Evolutionary conservation across 2,329 filamentous ascomycete species (phyloP).

Genomic region (Fusarium setosum): DNA sequence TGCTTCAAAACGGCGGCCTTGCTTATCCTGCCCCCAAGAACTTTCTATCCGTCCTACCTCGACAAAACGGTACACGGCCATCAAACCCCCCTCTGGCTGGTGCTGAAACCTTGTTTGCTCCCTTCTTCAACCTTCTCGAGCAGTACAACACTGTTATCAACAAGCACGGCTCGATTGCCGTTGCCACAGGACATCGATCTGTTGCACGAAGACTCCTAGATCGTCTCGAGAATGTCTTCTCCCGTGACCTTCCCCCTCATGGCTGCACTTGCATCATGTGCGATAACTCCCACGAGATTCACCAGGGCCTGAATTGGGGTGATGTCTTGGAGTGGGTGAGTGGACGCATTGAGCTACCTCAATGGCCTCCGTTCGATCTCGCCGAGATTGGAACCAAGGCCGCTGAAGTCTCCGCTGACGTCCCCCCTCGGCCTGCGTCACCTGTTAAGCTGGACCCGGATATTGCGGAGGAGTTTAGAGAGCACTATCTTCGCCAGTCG

Average conservation of each 20-base stretch:
- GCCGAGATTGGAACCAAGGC: constrained; percentile 71
- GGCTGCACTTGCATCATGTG: constrained; percentile 91
- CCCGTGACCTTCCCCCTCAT: constrained; percentile 87
- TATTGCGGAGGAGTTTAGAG: constrained; percentile 91
- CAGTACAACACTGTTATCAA: constrained; percentile 86
- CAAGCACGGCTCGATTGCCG: constrained; percentile 89
- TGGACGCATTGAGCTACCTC: constrained; percentile 84
- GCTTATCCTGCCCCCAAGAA: constrained; percentile 77
- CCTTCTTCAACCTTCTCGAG: constrained; percentile 84
- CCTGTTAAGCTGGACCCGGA: constrained; percentile 88
- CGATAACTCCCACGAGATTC: constrained; percentile 68
- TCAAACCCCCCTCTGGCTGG: constrained; percentile 74
- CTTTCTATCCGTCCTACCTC: constrained; percentile 74
- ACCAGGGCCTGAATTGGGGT: constrained; percentile 88
- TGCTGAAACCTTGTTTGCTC: constrained; percentile 81
- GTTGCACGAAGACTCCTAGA: constrained; percentile 92
- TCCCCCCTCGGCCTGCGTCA: constrained; percentile 66
- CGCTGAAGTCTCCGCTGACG: constrained; percentile 70
- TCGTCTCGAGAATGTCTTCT: constrained; percentile 93
- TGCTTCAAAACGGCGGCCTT: constrained; percentile 89
- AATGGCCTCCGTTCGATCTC: constrained; percentile 89
- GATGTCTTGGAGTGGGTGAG: constrained; percentile 95
- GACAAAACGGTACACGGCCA: constrained; percentile 65
- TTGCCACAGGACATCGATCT: constrained; percentile 94
- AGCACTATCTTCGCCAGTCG: constrained; percentile 91